Conservation (phyloP, 1,284 basidiomycete species). For the Marasmius oreades region DNA sequence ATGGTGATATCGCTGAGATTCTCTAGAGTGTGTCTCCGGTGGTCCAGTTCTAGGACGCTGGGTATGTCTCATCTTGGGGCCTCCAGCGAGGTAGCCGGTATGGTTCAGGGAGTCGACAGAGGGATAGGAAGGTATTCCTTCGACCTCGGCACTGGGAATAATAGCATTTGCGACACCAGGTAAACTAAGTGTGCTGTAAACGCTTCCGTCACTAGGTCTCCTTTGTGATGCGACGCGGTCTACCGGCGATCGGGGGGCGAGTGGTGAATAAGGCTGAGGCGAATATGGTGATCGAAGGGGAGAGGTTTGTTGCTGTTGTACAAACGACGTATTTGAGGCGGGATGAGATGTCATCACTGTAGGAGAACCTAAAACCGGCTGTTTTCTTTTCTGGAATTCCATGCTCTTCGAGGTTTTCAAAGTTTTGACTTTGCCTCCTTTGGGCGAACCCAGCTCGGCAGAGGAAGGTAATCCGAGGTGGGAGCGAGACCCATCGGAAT, state of each 20-base stretch:
- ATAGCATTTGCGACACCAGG: neutral
- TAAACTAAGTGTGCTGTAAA: conserved; percentile 3
- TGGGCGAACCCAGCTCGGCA: neutral
- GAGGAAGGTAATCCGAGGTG: neutral
- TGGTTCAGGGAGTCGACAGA: neutral
- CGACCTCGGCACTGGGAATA: neutral
- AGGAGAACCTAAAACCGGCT: neutral
- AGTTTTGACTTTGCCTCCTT: conserved; percentile 32
- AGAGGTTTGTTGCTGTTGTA: neutral
- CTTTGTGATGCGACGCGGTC: neutral
- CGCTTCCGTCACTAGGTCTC: neutral
- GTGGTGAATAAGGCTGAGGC: neutral
- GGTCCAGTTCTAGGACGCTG: too few species aligned
- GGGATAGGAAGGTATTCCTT: neutral
- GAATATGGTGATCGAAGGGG: neutral
- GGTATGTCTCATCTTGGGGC: too few species aligned
- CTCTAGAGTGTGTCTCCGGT: too few species aligned
- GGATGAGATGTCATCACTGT: neutral
- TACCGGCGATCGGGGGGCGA: neutral
- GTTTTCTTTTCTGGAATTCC: conserved; percentile 38
- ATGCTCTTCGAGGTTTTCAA: conserved; percentile 62
- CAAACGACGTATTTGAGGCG: neutral
- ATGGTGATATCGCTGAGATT: conserved; percentile 4
- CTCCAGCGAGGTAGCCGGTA: neutral
- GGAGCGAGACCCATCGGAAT: conserved; percentile 25